These are phyloP conservation scores for Malania oleifera DNA, from an alignment of 164 flowering plant genomes.

Conservation along the genomic window DNA sequence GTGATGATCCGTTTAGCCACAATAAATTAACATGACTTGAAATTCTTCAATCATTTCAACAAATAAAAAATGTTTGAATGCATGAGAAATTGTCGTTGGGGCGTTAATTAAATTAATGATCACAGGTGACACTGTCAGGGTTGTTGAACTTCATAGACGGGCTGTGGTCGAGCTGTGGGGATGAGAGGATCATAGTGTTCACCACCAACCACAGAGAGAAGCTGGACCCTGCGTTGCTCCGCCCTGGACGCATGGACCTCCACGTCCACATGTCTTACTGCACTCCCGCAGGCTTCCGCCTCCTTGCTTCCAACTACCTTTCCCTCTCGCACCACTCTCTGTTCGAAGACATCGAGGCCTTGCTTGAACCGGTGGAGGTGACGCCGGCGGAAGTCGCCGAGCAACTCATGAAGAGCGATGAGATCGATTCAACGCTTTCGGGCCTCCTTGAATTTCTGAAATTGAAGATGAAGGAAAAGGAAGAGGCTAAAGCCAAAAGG, in stretches of 20 bases:
- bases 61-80: too few species aligned
- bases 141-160: slow-evolving; percentile 32
- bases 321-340: slow-evolving; percentile 16
- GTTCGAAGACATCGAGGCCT: slow-evolving; percentile 25
- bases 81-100: too few species aligned
- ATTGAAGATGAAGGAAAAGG: slow-evolving; percentile 23
- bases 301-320: slow-evolving; percentile 23
- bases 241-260: slow-evolving; percentile 37
- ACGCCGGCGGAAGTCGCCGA: slow-evolving; percentile 51
- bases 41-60: too few species aligned
- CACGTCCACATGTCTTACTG: slow-evolving; percentile 35
- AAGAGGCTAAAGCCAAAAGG: slow-evolving; percentile 12
- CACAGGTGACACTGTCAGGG: slow-evolving; percentile 30
- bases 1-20: too few species aligned
- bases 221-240: slow-evolving; percentile 30
- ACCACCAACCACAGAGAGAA: slow-evolving; percentile 29
- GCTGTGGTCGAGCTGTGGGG: slow-evolving; percentile 32
- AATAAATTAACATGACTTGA: too few species aligned
- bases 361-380: slow-evolving; percentile 12
- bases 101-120: not conserved
- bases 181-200: slow-evolving; percentile 31
- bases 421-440: slow-evolving; percentile 17
- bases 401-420: slow-evolving; percentile 31
- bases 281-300: slow-evolving; percentile 18
- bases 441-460: slow-evolving; percentile 28